Evolutionary conservation across 176 grass and related monocot species (phyloP), one percentile per base, ranked within the genome.

Genomic region (Ananas comosus): DNA sequence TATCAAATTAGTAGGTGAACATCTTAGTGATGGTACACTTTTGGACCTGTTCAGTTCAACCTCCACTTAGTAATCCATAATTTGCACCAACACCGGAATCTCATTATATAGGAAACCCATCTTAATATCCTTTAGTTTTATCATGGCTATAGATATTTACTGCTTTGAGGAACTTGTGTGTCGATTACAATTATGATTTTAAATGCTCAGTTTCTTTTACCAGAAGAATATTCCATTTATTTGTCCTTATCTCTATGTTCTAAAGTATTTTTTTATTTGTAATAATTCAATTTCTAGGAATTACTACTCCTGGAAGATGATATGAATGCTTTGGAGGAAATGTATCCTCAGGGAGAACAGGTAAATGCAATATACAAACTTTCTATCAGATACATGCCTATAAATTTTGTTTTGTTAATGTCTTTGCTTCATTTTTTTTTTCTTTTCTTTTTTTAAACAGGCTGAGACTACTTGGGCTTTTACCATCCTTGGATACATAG

Each of bases 271-370:
- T 19, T 71, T 78, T 29, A n/a, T 63, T 88, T 23, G n/a, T 25
- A 13, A 1, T 73, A 64, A 33, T 33, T 33, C 29, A 33, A 33
- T 68, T 25, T 33, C 52, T 74, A 99, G 95, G 95, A 99, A 33
- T 74, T 94, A 56, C 66, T 94, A 77, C 87, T 99, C 73, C 70
- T 99, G 64, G 95, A 99, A 85, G 83, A 99, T 76, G 95, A 99
- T 69, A 86, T 84, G 82, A 85, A 90, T 71, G 90, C 90, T 68
- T 78, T 99, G 63, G 95, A 99, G 72, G 95, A 99, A 86, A 99
- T 99, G 95, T 99, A 99, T 74, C 95, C 95, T 76, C 95, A 99
- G 82, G 95, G 95, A 75, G 95, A 99, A 63, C 8, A 94, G 88
- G 95, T 94, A 52, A 75, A 7, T 10, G 58, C 6, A 69, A 51